Base-by-base conservation (phyloP, 2,329 filamentous ascomycete species). In the Exophiala spinifera region DNA sequence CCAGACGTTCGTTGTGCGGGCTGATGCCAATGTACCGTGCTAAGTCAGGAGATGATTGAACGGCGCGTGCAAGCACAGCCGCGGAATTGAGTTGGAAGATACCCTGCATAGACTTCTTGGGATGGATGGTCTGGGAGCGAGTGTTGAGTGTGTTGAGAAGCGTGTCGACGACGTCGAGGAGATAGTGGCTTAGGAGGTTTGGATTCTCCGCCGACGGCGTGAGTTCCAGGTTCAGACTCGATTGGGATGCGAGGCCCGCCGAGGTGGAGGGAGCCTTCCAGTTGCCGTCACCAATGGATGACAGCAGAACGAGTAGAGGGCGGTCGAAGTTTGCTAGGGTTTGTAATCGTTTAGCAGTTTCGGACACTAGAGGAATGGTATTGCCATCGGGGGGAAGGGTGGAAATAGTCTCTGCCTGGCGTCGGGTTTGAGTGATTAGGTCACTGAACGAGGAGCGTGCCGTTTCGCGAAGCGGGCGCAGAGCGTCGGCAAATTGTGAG, bases 81-180 rank as follows among this genome's bases (percentile, higher is more conserved):
- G 95, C 82, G 60, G 86, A 90, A 72, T 99, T 99, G 45, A 90
- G 89, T 49, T 97, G 75, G 69, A 97, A 96, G 15, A 96, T 89
- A 21, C 91, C 94, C 46, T 91, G 81, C 3, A 89, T 76, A 20
- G 86, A 84, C 70, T 91, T 94, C 56, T 82, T 83, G 66, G 91
- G 91, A 54, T 94, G 81, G 40, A 94, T 70, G 7, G 80, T 67
- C 25, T 86, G 83, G 3, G 86, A 85, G 61, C 91, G 94, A 56
- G 81, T 77, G 59, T 95, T 89, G 10, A 97, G 77, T 7, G 86
- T 81, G 23, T 79, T 79, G 60, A 97, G 80, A 19, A 97, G 79
- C 1, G 83, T 79, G 51, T 97, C 91, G 59, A 97, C 86, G 28
- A 89, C 92, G 71, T 99, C 94, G 19, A 86, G 79, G 63, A 90